Evolutionary conservation across 2,329 filamentous ascomycete species (phyloP).

Genomic region (Pezizomycotina sp.): DNA sequence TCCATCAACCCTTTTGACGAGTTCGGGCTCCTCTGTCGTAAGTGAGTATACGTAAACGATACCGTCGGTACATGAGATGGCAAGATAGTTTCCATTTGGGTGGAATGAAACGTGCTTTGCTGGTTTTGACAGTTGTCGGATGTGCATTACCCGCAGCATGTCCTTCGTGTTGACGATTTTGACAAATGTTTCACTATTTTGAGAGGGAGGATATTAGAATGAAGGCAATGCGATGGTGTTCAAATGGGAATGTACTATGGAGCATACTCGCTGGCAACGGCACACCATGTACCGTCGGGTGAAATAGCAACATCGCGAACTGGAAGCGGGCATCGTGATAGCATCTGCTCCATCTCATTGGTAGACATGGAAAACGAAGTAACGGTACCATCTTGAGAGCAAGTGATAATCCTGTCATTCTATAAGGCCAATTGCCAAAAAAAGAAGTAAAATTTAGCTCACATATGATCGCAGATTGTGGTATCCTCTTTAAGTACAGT

Average conservation of each 20-base stretch:
- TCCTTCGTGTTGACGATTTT: conserved; percentile 75
- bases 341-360: conserved; percentile 59
- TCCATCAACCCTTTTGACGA: conserved; percentile 71
- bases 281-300: conserved; percentile 68
- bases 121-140: conserved; percentile 71
- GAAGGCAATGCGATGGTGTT: background rate
- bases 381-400: conserved; percentile 89
- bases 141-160: conserved; percentile 55
- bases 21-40: conserved; percentile 57
- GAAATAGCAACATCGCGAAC: conserved; percentile 75
- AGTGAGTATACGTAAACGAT: conserved; percentile 80
- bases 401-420: conserved; percentile 73
- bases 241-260: background rate
- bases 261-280: conserved; percentile 76
- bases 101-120: conserved; percentile 88
- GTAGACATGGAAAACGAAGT: conserved; percentile 72
- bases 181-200: conserved; percentile 57
- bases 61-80: conserved; percentile 77
- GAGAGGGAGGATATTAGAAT: conserved; percentile 12
- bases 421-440: conserved; percentile 26
- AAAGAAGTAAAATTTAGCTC: background rate
- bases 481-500: background rate
- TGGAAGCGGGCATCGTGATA: conserved; percentile 69
- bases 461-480: background rate
- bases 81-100: conserved; percentile 54